Conservation (phyloP, 2,329 filamentous ascomycete species). For the Trichoderma guizhouense region DNA sequence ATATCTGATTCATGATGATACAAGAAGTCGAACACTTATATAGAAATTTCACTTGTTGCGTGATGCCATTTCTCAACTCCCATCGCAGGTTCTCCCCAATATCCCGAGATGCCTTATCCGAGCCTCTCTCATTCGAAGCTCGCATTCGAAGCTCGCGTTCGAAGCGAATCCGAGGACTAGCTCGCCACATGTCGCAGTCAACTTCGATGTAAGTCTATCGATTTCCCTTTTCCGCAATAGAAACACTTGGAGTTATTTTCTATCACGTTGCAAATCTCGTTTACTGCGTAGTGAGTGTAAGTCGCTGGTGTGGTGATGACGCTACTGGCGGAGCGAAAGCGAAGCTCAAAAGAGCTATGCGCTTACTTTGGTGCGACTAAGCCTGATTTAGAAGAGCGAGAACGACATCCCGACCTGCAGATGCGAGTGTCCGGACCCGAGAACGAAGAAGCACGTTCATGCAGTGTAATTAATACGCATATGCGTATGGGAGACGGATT, state of each 20-base stretch:
- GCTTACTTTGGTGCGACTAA: not conserved
- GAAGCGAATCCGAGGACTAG: not conserved
- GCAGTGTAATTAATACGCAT: not conserved
- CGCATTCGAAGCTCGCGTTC: not conserved
- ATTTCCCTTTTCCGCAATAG: not conserved
- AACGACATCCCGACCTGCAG: not conserved
- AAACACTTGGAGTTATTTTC: not conserved
- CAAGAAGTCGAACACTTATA: not conserved
- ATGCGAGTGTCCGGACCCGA: not conserved
- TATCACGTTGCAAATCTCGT: not conserved
- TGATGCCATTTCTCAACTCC: not conserved
- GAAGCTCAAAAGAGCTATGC: not conserved
- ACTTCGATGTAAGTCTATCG: not conserved
- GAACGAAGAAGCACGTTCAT: constrained; percentile 7
- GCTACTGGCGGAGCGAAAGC: constrained; percentile 6
- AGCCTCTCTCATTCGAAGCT: too few relatives aligned
- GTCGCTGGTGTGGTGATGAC: not conserved
- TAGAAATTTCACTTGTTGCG: not conserved
- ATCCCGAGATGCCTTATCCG: not conserved
- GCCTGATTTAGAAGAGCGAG: constrained; percentile 10
- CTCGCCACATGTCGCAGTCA: not conserved
- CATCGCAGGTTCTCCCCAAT: not conserved
- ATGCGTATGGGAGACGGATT: not conserved
- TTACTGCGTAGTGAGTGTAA: not conserved
- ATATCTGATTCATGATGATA: not conserved